phyloP scores from a whole-genome alignment of 2,329 filamentous ascomycete genomes.

The Penicillium sp. region DNA sequence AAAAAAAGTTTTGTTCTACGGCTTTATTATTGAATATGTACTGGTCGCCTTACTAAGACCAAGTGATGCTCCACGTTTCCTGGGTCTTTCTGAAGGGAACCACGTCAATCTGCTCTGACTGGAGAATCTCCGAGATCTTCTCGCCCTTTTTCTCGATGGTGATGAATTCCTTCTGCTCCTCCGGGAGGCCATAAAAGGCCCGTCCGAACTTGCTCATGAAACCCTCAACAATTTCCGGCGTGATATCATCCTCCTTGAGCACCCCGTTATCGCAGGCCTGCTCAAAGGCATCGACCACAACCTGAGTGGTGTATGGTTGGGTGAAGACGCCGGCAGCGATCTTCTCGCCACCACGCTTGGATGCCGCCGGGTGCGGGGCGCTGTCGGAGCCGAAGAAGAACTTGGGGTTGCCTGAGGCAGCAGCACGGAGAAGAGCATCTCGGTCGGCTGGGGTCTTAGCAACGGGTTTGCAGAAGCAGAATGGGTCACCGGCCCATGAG shows the following conservation, averaged over 20 bases:
- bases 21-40: constrained; percentile 8
- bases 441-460: constrained; percentile 71
- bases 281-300: constrained; percentile 59
- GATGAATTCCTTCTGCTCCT: constrained; percentile 51
- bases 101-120: constrained; percentile 58
- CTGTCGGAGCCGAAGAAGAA: constrained; percentile 71
- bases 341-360: constrained; percentile 54
- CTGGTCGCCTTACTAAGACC: constrained; percentile 24
- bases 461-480: constrained; percentile 77
- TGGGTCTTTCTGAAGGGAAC: constrained; percentile 65
- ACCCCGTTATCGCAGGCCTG: constrained; percentile 54
- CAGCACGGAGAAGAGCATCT: constrained; percentile 66
- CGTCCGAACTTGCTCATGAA: constrained; percentile 59
- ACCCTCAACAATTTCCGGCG: constrained; percentile 52
- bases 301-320: constrained; percentile 57
- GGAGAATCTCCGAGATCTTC: constrained; percentile 55
- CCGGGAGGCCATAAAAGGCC: constrained; percentile 56
- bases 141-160: constrained; percentile 56
- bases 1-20: constrained; percentile 1
- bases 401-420: constrained; percentile 53
- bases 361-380: constrained; percentile 61
- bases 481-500: constrained; percentile 67
- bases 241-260: constrained; percentile 54
- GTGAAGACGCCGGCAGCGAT: constrained; percentile 61
- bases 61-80: constrained; percentile 44